Base-by-base conservation (phyloP, 1,139 yeast species). In the Pneumocystis jirovecii region DNA sequence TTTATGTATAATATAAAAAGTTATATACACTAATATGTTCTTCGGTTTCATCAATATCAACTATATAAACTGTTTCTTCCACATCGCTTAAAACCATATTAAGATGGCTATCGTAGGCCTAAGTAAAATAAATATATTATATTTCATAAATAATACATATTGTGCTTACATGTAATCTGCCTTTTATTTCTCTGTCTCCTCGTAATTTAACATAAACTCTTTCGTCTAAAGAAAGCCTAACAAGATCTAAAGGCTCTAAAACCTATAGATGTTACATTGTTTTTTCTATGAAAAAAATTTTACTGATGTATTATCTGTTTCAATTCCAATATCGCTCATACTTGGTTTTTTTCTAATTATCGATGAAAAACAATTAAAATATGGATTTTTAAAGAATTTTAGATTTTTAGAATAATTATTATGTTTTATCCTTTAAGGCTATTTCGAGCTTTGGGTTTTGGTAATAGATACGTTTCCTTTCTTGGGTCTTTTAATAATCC, bases 41-140 rank as follows among this genome's bases (percentile, higher is more conserved):
- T n/a, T 63, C 68, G 2, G 68, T 57, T 39, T 65, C 67, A 5
- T 74, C 79, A 19, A 80, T 85, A 57, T 79, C 82, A 56, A 83
- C 73, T 56, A 80, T 79, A 73, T 83, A 88, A 64, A 91, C 84
- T 10, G 87, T 87, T 74, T 93, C 99, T 68, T 82, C 82, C 3
- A 96, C 97, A 71, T 95, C 96, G 72, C 97, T 90, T 70, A 93
- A 82, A 60, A 93, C 96, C 82, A 95, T 85, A 75, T 95, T 93
- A 60, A 65, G 60, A 45, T 63, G 67, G 7, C 63, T 62, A 44
- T 68, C 67, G 56, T 63, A 64, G 1, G 69, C 62, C 66, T 45
- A 31, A 3, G 21, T 21, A 34, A 1, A 21, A 64, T 64, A 65
- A 66, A 35, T n/a, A 35, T 6, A 21, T 29, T 34, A 57, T 44